Evolutionary conservation across 805 yeast genomes (phyloP).

Genomic region (Helenozyma baotianmanensis): DNA sequence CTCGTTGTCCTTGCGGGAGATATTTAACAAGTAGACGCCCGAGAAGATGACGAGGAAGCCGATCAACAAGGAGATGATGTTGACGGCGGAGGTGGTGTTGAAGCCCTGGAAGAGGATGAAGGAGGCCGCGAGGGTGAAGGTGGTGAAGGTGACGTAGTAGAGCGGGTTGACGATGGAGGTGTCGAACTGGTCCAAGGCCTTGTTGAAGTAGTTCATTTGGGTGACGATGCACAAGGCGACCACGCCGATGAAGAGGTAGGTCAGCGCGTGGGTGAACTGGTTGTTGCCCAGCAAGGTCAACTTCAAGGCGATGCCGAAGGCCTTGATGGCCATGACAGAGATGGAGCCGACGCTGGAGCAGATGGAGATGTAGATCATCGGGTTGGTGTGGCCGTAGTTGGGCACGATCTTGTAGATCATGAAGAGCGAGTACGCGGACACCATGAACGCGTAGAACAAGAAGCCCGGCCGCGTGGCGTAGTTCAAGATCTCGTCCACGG

Average conservation of each 20-base stretch:
- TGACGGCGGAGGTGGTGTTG: conserved; percentile 75
- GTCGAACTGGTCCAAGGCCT: conserved; percentile 89
- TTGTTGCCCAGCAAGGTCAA: conserved; percentile 80
- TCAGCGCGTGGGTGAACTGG: conserved; percentile 80
- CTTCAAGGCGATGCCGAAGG: conserved; percentile 87
- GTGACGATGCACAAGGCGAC: conserved; percentile 80
- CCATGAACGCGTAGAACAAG: conserved; percentile 57
- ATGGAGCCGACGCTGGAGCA: conserved; percentile 89
- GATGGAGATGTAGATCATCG: conserved; percentile 84
- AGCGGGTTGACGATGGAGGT: conserved; percentile 89
- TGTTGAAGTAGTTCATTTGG: conserved; percentile 92
- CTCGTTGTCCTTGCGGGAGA: conserved; percentile 62
- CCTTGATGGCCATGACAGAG: conserved; percentile 87
- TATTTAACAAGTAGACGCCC: conserved; percentile 80
- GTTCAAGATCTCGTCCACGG: conserved; percentile 80
- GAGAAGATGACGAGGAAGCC: conserved; percentile 85
- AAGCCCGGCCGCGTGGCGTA: conserved; percentile 80
- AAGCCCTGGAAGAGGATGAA: conserved; percentile 83
- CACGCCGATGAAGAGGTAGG: conserved; percentile 73
- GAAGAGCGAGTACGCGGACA: conserved; percentile 62
- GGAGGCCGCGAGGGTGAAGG: conserved; percentile 80
- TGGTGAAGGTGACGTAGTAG: conserved; percentile 87
- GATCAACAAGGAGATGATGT: conserved; percentile 73
- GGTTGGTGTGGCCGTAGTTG: conserved; percentile 69
- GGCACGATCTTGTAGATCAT: conserved; percentile 87